Percentiles rank a stretch among this genome's conserved stretches.
phyloP scores from a whole-genome alignment of 1,139 yeast species.

The Debaryomyces subglobosus region DNA sequence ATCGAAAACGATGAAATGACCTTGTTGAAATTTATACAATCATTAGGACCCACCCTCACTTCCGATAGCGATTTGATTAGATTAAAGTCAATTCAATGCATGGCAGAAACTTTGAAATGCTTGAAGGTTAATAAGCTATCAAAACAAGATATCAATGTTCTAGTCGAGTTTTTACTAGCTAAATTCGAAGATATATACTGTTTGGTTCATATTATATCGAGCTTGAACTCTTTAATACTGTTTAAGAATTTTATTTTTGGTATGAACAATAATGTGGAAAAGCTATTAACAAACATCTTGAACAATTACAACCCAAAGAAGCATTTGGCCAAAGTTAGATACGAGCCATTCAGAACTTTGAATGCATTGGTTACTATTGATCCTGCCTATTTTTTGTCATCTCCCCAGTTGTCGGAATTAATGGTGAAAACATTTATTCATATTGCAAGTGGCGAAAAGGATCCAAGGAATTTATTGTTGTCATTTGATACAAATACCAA shows the following conservation, averaged over 20 bases:
- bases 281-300: constrained; percentile 43
- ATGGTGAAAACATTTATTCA: constrained; percentile 63
- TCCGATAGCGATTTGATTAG: constrained; percentile 64
- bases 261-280: constrained; percentile 27
- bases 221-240: constrained; percentile 53
- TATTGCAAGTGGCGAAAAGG: constrained; percentile 86
- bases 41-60: constrained; percentile 55
- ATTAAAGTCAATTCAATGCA: constrained; percentile 56
- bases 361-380: constrained; percentile 32
- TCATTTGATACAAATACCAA: constrained; percentile 63
- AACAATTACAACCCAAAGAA: constrained; percentile 61
- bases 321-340: constrained; percentile 68
- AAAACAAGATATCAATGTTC: constrained; percentile 67
- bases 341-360: constrained; percentile 58
- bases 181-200: constrained; percentile 69
- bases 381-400: constrained; percentile 17
- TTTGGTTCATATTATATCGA: constrained; percentile 54
- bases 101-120: constrained; percentile 51
- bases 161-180: constrained; percentile 63
- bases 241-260: constrained; percentile 48
- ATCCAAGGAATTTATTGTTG: constrained; percentile 79
- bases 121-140: constrained; percentile 45
- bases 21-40: constrained; percentile 40
- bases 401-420: constrained; percentile 29
- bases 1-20: constrained; percentile 26